Evolutionary conservation across 352 stramenopile genomes (phyloP), one percentile per base, ranked within the genome.

Genomic region (Peronospora farinosa): DNA sequence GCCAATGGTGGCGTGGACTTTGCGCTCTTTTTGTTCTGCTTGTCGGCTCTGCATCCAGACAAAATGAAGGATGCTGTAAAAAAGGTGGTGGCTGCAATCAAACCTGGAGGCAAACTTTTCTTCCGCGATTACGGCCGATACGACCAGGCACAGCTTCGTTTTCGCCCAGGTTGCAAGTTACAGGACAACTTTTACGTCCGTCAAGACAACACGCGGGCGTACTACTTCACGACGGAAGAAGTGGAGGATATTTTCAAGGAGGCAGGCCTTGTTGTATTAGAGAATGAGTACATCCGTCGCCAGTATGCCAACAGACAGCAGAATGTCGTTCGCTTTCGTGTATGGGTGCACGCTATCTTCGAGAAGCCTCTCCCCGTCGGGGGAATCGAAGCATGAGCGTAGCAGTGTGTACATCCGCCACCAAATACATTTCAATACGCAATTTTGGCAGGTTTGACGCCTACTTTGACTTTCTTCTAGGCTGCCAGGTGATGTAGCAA

Each of bases 101-200:
- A 82, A 39, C 79, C 82, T 7, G 82, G 80, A 25, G 82, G 79
- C 37, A 91, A 88, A 46, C 63, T 93, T 11, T 90, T 98, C 44
- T 90, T 98, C 68, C 79, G 92, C 33, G 95, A 98, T 73, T 98
- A 98, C 64, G 95, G 92, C 1, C 75, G 93, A 33, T 98, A 94
- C 48, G 94, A 98, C 67, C 89, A 98, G 60, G 92, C 92, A 6
- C 94, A 98, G 74, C 74, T 98, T 47, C 92, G 96, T 51, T 93
- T 98, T 62, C 74, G 78, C 10, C 47, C 74, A 11, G 84, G 79
- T 27, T 78, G 86, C 59, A 91, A 95, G 45, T 69, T 98, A 19
- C 84, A 92, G 42, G 84, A 97, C 1, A 97, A 98, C 57, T 97
- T 96, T 38, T 98, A 98, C 71, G 78, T 95, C 31, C 92, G 95